Conservation (phyloP, 139 green algal species). For the Micractinium sp. region DNA sequence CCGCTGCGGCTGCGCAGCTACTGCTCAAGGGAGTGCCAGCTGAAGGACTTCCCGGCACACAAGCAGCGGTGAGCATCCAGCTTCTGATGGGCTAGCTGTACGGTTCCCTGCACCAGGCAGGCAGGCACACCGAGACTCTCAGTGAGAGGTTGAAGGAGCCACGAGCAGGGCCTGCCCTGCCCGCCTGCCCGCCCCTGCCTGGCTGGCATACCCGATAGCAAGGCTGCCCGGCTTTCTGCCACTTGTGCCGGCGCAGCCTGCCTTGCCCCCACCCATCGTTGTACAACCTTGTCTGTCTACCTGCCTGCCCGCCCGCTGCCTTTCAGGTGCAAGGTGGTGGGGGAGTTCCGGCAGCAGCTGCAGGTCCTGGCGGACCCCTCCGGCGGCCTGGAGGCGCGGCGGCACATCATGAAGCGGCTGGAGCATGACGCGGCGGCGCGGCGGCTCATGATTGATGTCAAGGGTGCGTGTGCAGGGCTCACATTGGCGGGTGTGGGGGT, state of each 20-base stretch:
- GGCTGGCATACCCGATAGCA: neutral
- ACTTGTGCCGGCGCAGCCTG: too few species aligned
- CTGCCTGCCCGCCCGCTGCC: neutral
- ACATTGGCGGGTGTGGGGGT: too few species aligned
- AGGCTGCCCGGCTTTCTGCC: too few species aligned
- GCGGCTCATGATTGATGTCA: neutral
- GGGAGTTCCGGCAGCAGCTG: neutral
- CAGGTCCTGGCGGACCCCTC: neutral
- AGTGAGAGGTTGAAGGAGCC: neutral
- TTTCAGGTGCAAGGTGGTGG: neutral
- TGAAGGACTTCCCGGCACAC: neutral
- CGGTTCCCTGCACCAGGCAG: neutral
- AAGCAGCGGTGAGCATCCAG: neutral
- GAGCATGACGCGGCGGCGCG: neutral
- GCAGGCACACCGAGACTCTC: too few species aligned
- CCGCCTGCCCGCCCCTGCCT: neutral
- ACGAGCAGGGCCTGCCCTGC: neutral
- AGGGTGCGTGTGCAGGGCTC: too few species aligned
- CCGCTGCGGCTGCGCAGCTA: conserved; percentile 8
- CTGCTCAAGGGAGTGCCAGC: neutral
- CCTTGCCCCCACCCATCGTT: too few species aligned
- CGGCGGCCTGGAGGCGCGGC: neutral
- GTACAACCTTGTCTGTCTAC: neutral
- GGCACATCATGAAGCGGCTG: neutral
- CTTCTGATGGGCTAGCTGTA: too few species aligned